Evolutionary conservation across 768 basidiomycete genomes (phyloP).

Genomic region (Collybia nuda): DNA sequence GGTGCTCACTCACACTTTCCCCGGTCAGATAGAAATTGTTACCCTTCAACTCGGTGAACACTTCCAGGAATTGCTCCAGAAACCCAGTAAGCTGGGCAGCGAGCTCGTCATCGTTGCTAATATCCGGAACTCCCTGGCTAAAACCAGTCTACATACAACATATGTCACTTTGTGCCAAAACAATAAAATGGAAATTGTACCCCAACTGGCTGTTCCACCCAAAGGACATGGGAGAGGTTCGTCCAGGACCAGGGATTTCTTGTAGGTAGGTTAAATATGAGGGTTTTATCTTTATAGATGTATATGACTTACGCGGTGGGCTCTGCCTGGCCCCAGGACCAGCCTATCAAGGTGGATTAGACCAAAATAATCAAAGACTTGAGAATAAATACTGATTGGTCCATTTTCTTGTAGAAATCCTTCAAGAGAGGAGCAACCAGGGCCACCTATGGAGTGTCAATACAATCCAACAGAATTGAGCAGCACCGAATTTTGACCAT

Average conservation of each 20-base stretch:
- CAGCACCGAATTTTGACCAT: constrained; percentile 20
- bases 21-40: constrained; percentile 65
- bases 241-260: constrained; percentile 71
- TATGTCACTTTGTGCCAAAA: not conserved
- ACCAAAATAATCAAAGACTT: constrained; percentile 9
- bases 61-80: constrained; percentile 62
- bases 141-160: constrained; percentile 52
- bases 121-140: constrained; percentile 63
- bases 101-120: constrained; percentile 58
- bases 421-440: constrained; percentile 69
- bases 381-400: constrained; percentile 40
- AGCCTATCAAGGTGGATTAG: constrained; percentile 22
- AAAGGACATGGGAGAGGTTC: constrained; percentile 64
- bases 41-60: constrained; percentile 67
- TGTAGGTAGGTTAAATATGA: constrained; percentile 12
- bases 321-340: constrained; percentile 50
- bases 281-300: not conserved
- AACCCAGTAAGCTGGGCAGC: constrained; percentile 53
- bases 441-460: constrained; percentile 52
- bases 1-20: constrained; percentile 53
- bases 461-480: not conserved
- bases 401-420: constrained; percentile 70
- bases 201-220: constrained; percentile 74
- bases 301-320: constrained; percentile 23
- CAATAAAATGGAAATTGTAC: constrained; percentile 17